A percentile compares a stretch with the other conserved stretches of the same genome.
Conservation (phyloP, 352 stramenopile species). For the Phytophthora cactorum region DNA sequence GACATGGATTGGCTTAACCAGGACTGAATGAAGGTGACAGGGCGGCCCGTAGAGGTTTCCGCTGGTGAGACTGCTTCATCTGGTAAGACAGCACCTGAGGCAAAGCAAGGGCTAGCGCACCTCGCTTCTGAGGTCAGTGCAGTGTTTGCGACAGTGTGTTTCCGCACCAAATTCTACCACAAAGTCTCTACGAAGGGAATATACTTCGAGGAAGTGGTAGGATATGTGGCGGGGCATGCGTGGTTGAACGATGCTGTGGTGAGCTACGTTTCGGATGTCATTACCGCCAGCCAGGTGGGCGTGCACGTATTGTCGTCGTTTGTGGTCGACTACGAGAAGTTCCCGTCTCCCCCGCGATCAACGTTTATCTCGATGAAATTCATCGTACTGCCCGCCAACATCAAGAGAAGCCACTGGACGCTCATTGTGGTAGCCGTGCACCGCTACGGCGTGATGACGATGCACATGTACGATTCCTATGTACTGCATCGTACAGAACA, state of each 20-base stretch:
- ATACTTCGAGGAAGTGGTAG: neutral
- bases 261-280: neutral
- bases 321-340: neutral
- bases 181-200: neutral
- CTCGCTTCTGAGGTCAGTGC: neutral
- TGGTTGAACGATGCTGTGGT: neutral
- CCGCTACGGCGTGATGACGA: neutral
- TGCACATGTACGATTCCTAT: neutral
- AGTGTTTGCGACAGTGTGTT: neutral
- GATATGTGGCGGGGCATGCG: neutral
- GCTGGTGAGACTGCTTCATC: neutral
- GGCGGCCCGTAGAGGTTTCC: neutral
- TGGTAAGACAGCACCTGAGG: neutral
- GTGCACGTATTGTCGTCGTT: neutral
- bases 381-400: neutral
- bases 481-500: neutral
- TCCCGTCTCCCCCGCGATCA: neutral
- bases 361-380: constrained; percentile 2
- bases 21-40: neutral
- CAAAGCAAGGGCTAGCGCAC: neutral
- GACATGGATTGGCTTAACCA: neutral
- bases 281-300: neutral
- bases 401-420: neutral
- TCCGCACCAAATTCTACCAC: neutral
- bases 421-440: neutral